Conservation (phyloP, 371 early-diverging fungal species). For the Mucor racemosus region DNA sequence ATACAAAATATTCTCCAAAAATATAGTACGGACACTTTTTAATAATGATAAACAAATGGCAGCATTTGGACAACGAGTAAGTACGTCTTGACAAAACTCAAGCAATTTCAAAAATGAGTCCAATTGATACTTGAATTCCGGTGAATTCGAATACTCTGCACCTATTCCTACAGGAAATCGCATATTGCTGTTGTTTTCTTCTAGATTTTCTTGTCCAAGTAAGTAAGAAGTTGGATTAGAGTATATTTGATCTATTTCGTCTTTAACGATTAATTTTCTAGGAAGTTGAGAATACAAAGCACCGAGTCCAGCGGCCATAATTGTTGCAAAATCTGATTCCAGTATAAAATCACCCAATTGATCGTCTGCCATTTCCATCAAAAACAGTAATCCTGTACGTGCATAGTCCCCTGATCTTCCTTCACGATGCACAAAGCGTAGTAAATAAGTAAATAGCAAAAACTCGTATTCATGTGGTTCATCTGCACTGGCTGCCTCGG, state of each 20-base stretch:
- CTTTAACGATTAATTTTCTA: slow-evolving; percentile 68
- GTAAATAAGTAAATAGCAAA: slow-evolving; percentile 83
- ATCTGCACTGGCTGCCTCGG: neutral
- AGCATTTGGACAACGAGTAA: slow-evolving; percentile 77
- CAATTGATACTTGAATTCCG: slow-evolving; percentile 75
- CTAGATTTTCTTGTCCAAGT: slow-evolving; percentile 42
- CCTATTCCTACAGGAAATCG: slow-evolving; percentile 29
- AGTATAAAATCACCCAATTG: slow-evolving; percentile 81
- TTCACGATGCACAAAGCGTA: slow-evolving; percentile 87
- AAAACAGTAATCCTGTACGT: slow-evolving; percentile 82
- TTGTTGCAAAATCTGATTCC: slow-evolving; percentile 80
- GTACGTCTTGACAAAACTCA: slow-evolving; percentile 87
- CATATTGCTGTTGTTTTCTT: neutral
- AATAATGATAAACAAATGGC: slow-evolving; percentile 70
- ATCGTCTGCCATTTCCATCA: slow-evolving; percentile 83
- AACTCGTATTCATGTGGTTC: slow-evolving; percentile 74
- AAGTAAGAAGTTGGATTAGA: slow-evolving; percentile 49
- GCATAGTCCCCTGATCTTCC: slow-evolving; percentile 90
- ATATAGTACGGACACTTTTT: slow-evolving; percentile 71
- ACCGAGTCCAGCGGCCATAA: slow-evolving; percentile 88
- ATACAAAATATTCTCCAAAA: slow-evolving; percentile 86
- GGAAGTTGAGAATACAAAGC: slow-evolving; percentile 94
- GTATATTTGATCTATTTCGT: slow-evolving; percentile 34
- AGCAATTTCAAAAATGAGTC: slow-evolving; percentile 80
- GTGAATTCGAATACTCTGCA: slow-evolving; percentile 58